Evolutionary conservation across 139 green algal species (phyloP), one percentile per base, ranked within the genome.

Genomic region (Deuterostichococcus epilithicus): DNA sequence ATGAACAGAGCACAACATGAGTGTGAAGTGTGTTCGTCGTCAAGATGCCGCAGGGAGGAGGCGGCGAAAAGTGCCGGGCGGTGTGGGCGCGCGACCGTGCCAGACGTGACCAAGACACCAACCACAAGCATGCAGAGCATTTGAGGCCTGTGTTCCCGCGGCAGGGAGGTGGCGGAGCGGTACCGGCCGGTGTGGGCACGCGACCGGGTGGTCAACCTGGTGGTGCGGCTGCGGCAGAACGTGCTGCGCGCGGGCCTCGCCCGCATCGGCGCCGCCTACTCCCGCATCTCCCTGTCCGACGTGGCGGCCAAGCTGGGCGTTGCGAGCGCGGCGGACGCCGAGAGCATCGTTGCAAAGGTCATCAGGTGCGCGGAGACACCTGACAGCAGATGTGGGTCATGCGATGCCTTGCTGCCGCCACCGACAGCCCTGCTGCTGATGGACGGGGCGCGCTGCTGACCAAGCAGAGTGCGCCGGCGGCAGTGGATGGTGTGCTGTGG

Each of bases 311-410:
- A 94, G 81, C 91, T 98, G 77, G 89, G 75, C 38, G 85, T 98
- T 68, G 52, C 74, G 35, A 86, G 68, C 37, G 89, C 89, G 13
- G 90, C 92, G 30, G 96, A 98, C 77, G 91, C 91, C 42, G 95
- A 98, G 86, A 91, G 79, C 87, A 96, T 99, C 70, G 91, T 97
- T 37, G 91, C 92, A 69, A 99, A 99, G 89, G 94, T 93, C 34
- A 96, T 98, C 74, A 74, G 83, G 83, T 87, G 63, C 18, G 44
- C 15, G 5, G n/a, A 20, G 1, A 13, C 36, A n/a, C 42, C 22
- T 26, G 36, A 60, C 13, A 66, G 30, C 47, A 13, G 37, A 36
- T 5, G 22, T 18, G 37, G 37, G 59, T 44, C 26, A 67, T 25
- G 58, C 58, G 25, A 32, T 25, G 1, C 58, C 58, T 67, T 67